Conservation (phyloP, 108 stramenopile genomes). For the Asterionellopsis glacialis region DNA sequence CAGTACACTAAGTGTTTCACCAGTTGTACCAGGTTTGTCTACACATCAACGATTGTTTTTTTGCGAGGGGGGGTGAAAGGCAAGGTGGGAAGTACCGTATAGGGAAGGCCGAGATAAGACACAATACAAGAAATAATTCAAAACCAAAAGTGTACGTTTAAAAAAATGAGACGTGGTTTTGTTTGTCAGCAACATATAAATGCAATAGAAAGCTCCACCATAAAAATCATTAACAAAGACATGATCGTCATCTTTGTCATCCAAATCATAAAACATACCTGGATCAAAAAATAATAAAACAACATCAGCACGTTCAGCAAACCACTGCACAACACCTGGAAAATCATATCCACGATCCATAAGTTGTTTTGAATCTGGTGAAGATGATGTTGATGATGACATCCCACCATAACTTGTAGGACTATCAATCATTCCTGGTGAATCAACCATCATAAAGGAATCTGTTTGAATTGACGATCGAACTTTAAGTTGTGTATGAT, state of each 20-base stretch:
- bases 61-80: no score
- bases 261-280: no score
- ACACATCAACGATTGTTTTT: no score
- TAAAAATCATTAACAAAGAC: no score
- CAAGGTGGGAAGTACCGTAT: no score
- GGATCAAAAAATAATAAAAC: conserved; percentile 99
- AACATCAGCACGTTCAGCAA: conserved; percentile 97
- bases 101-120: conserved; percentile 12
- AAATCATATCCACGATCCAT: conserved; percentile 99
- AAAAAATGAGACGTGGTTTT: no score
- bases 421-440: conserved; percentile 98
- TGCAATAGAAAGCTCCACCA: no score
- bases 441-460: conserved; percentile 90
- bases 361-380: conserved; percentile 12
- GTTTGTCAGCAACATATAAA: no score
- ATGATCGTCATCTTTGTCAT: no score
- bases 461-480: conserved; percentile 43
- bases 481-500: conserved; percentile 94
- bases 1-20: conserved; percentile 94
- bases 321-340: conserved; percentile 91
- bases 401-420: conserved; percentile 47
- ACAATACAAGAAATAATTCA: background rate
- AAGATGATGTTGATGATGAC: conserved; percentile 12
- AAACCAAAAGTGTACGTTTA: no score
- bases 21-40: conserved; percentile 91